Evolutionary conservation across 2,329 filamentous ascomycete species (phyloP).

Genomic region (Clonostachys byssicola): DNA sequence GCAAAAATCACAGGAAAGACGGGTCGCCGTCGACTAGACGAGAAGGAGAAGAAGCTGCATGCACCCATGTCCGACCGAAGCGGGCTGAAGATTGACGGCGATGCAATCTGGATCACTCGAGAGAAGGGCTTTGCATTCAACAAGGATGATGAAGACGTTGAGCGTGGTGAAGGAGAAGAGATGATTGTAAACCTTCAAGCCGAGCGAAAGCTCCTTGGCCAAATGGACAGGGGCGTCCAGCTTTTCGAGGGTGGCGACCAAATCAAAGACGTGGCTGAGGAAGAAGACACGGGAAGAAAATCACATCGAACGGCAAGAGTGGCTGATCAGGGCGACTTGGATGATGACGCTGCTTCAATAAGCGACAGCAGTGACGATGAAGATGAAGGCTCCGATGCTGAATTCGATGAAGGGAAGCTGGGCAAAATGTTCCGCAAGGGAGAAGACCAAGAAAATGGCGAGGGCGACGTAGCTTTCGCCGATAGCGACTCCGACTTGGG

Average conservation of each 20-base stretch:
- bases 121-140: constrained; percentile 74
- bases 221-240: constrained; percentile 77
- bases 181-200: constrained; percentile 87
- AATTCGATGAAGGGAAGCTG: constrained; percentile 55
- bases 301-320: constrained; percentile 53
- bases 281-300: constrained; percentile 57
- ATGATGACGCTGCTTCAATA: constrained; percentile 49
- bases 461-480: constrained; percentile 76
- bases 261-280: constrained; percentile 50
- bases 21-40: constrained; percentile 75
- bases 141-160: constrained; percentile 59
- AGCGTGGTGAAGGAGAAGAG: constrained; percentile 91
- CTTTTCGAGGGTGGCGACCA: constrained; percentile 77
- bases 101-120: constrained; percentile 84
- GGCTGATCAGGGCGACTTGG: constrained; percentile 54
- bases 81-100: constrained; percentile 92
- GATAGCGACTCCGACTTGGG: constrained; percentile 97
- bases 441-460: constrained; percentile 45
- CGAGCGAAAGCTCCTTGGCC: constrained; percentile 75
- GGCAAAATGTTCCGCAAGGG: constrained; percentile 55
- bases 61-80: constrained; percentile 98
- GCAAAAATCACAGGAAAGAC: constrained; percentile 83
- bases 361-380: constrained; percentile 46
- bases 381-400: constrained; percentile 47
- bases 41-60: constrained; percentile 95